These are phyloP conservation scores for Coniosporium apollinis DNA, from an alignment of 495 filamentous ascomycete species.

Conservation along the genomic window DNA sequence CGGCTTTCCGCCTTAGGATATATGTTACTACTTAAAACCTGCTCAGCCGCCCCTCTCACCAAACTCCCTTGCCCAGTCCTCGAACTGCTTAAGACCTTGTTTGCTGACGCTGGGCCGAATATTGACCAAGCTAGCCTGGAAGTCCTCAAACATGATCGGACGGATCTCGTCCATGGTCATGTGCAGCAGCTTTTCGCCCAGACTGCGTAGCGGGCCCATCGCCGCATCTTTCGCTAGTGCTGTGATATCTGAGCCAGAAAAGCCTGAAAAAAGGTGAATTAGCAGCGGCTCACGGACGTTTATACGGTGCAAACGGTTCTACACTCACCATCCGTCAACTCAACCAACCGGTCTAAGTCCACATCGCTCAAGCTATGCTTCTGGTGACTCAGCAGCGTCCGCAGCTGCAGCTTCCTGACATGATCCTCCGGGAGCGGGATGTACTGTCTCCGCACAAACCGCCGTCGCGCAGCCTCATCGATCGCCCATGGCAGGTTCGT, in stretches of 20 bases:
- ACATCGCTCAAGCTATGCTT: slow-evolving; percentile 60
- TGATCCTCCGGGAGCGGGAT: slow-evolving; percentile 80
- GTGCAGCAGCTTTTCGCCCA: slow-evolving; percentile 77
- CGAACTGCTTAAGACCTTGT: slow-evolving; percentile 68
- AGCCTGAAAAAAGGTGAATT: slow-evolving; percentile 38
- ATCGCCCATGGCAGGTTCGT: slow-evolving; percentile 98
- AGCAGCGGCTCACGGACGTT: not conserved
- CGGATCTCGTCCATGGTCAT: slow-evolving; percentile 91
- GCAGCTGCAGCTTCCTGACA: slow-evolving; percentile 62
- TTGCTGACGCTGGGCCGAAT: slow-evolving; percentile 86
- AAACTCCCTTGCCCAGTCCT: slow-evolving; percentile 87
- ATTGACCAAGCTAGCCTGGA: slow-evolving; percentile 63
- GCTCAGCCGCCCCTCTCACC: slow-evolving; percentile 76
- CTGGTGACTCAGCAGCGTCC: slow-evolving; percentile 65
- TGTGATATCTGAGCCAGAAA: slow-evolving; percentile 93
- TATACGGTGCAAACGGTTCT: slow-evolving; percentile 3
- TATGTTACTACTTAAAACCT: no score
- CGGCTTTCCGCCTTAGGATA: no score
- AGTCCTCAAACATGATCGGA: slow-evolving; percentile 69
- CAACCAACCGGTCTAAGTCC: slow-evolving; percentile 65
- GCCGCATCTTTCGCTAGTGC: slow-evolving; percentile 95
- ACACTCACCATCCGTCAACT: slow-evolving; percentile 63
- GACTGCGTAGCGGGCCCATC: slow-evolving; percentile 85
- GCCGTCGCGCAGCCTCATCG: slow-evolving; percentile 79
- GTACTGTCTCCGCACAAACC: slow-evolving; percentile 91